Evolutionary conservation across 2,329 filamentous ascomycete genomes (phyloP), one percentile per base, ranked within the genome.

Genomic region (Diplocarpon mali): DNA sequence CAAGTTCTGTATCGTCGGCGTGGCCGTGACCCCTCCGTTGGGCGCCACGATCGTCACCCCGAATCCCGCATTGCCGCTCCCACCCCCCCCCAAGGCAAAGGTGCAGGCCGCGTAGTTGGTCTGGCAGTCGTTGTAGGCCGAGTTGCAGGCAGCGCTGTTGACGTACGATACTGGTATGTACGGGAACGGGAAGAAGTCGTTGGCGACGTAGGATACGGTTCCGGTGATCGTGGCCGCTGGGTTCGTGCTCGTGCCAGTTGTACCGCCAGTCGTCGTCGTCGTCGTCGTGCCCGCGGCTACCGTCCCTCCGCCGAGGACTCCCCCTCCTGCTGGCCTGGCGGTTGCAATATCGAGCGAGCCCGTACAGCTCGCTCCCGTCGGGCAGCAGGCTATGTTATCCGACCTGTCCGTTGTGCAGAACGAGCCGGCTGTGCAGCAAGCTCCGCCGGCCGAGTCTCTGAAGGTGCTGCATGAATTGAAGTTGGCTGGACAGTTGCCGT

Each of bases 131-230:
- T 59, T 62, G 38, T 71, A 62, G 13, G 75, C 76, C 0, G 69
- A 66, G 3, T 67, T 67, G 55, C 76, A 80, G 5, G 69, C 68
- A 12, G 63, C 70, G 14, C 63, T 59, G 52, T 78, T 69, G 46
- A 62, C 57, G 49, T 75, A 78, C 11, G 67, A 67, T 1, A 71
- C 76, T 38, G 57, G 47, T 41, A 77, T 68, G 55, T 74, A 73
- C 1, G 76, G 76, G 58, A 79, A 80, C 10, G 72, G 68, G 58
- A 78, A 80, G 60, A 72, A 78, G 20, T 64, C 53, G 57, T 80
- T 80, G 35, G 68, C 61, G 14, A 80, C 73, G 56, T 69, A 76
- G 29, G 73, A 74, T 15, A 65, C 64, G 1, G 47, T 47, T 17
- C 40, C 40, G 5, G 52, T 49, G 10, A 47, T 41, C 14, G 52